Percentiles rank a stretch among this genome's conserved stretches.
These are phyloP conservation scores for Posidonia oceanica DNA, from an alignment of 116 monocot species.

Conservation along the genomic window DNA sequence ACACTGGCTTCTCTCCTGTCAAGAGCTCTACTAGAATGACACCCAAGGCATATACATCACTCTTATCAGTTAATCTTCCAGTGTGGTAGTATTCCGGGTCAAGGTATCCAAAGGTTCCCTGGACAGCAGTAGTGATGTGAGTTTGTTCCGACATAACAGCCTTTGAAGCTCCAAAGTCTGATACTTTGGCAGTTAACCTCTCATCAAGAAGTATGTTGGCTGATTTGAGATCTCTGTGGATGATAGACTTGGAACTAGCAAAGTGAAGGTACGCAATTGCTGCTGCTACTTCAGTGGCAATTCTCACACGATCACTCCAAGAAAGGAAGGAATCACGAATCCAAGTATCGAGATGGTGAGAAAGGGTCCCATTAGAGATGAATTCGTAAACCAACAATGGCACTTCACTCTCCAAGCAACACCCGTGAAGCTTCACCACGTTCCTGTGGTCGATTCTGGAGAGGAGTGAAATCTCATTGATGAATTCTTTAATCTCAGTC, in stretches of 20 bases:
- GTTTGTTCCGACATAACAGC: neutral
- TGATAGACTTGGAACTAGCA: conserved; percentile 2
- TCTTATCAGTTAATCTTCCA: conserved; percentile 13
- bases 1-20: conserved; percentile 7
- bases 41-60: conserved; percentile 12
- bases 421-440: too few relatives aligned
- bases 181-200: conserved; percentile 7
- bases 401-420: too few relatives aligned
- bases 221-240: conserved; percentile 13
- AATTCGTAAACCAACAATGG: conserved; percentile 16
- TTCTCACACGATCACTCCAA: conserved; percentile 1
- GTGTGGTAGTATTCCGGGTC: conserved; percentile 7
- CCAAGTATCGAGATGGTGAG: conserved; percentile 2
- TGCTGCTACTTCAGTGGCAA: too few relatives aligned
- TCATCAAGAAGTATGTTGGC: conserved; percentile 14
- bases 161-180: conserved; percentile 17
- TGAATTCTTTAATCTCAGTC: too few relatives aligned
- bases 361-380: conserved; percentile 10
- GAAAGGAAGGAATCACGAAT: neutral
- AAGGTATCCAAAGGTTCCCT: conserved; percentile 4
- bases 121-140: conserved; percentile 2
- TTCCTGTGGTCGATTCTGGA: too few relatives aligned
- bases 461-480: too few relatives aligned
- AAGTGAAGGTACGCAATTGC: too few relatives aligned
- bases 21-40: conserved; percentile 10